phyloP scores from a whole-genome alignment of 495 filamentous ascomycete genomes.

The Hypoxylon perforatum region DNA sequence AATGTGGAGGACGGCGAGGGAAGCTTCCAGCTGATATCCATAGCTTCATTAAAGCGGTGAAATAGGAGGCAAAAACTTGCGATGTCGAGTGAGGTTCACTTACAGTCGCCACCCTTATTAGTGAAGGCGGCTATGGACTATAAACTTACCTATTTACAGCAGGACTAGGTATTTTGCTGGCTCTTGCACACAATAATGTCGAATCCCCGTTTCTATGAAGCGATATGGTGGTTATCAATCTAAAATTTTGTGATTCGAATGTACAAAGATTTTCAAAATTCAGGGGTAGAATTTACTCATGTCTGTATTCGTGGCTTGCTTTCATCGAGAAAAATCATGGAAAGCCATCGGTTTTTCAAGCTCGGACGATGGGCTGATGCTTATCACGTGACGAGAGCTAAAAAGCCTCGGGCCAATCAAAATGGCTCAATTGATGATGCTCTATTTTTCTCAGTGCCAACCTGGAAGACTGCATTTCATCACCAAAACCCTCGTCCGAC shows the following conservation, averaged over 20 bases:
- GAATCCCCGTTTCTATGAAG: too few species aligned
- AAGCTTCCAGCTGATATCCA: too few species aligned
- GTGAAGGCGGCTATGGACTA: not conserved
- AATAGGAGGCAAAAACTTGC: not conserved
- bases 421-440: constrained; percentile 54
- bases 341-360: constrained; percentile 1
- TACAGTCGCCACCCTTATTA: not conserved
- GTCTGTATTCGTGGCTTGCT: too few species aligned
- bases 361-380: constrained; percentile 17
- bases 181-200: too few species aligned
- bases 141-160: not conserved
- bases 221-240: too few species aligned
- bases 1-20: too few species aligned
- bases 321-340: too few species aligned
- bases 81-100: not conserved
- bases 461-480: constrained; percentile 42
- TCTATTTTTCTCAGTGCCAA: constrained; percentile 54
- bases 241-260: too few species aligned
- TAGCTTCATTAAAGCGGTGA: not conserved
- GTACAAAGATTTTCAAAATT: too few species aligned
- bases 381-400: constrained; percentile 42
- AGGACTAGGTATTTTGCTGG: too few species aligned
- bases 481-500: constrained; percentile 45
- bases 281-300: too few species aligned
- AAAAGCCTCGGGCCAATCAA: constrained; percentile 52